Base-by-base conservation (phyloP, 805 yeast species). In the Candida sonorensis region DNA sequence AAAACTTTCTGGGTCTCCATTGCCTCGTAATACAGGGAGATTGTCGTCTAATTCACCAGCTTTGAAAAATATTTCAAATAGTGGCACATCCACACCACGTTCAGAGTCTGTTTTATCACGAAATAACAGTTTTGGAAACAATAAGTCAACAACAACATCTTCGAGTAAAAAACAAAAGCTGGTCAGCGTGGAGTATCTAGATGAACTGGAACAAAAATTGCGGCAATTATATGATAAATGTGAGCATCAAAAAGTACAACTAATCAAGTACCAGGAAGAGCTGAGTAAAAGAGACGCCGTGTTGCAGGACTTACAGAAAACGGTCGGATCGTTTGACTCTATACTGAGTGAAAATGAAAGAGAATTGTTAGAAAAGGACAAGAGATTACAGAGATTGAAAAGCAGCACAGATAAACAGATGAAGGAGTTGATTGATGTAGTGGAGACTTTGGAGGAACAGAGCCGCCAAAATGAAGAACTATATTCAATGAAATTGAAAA, bases 351-450 rank as follows among this genome's bases (percentile, higher is more conserved):
- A 66, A n/a, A 63, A 69, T 32, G 72, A 73, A 34, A 45, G 41
- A 14, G 67, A 65, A 38, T 36, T 70, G 30, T 45, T 49, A 1
- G 59, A 62, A 24, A 65, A 61, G 32, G 83, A 78, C 27, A 56
- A 55, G 15, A 67, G 65, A 39, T 49, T 75, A 32, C 44, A 48
- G n/a, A 66, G 62, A 33, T 75, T 67, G 36, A 70, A 67, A 45
- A 46, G 45, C 13, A 68, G 61, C 17, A 66, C 69, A 27, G 81
- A 75, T 31, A 45, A 52, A 11, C 81, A 78, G 27, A 59, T 81
- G 18, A 69, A 66, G 29, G 82, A 78, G 46, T 61, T 81, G 57
- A 51, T 79, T 28, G 73, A 69, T 30, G 75, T 73, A 12, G 64
- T 78, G 30, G 78, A 72, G 37, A 56, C 72, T 27, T 62, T 78